Base-by-base conservation (phyloP, 208 protist species). In the Porcisia deanei region DNA sequence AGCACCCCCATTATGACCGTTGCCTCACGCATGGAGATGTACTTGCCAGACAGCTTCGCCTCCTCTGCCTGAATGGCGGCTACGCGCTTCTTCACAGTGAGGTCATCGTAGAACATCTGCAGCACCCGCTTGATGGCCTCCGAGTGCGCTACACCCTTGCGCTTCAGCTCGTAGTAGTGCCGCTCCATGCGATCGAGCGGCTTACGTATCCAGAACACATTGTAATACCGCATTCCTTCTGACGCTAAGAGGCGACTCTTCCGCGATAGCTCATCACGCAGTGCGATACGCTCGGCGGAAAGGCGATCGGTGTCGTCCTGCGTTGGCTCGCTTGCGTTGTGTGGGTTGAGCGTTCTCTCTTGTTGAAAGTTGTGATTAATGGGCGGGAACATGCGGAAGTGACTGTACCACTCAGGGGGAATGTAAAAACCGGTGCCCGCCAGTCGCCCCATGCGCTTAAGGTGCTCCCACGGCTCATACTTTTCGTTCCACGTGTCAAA, bases 381-480 rank as follows among this genome's bases (percentile, higher is more conserved):
- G 25, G 94, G 94, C 37, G 94, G 94, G 76, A 97, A 97, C 91
- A 97, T 96, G 75, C 94, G 89, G 69, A 97, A 97, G 88, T 97
- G 94, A 54, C 89, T 93, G 87, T 97, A 97, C 94, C 94, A 97
- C 78, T 95, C 91, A 4, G 94, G 94, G 0, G 94, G 94, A 66
- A 97, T 96, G 87, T 97, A 97, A 81, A 97, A 97, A 68, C 94
- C 94, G 34, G 91, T 97, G 77, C 94, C 94, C 0, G 82, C 94
- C 1, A 97, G 81, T 5, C 91, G 85, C 37, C 89, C 91, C 94
- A 97, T 97, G 30, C 91, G 91, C 82, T 89, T 90, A 86, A 97
- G 92, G 79, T 94, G 90, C 77, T 89, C 89, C 91, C 92, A 96
- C n/a, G 94, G 91, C 84, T 97, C 94, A 68, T 97, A 96, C 79